A percentile compares a stretch with the other conserved stretches of the same genome.
Conservation (phyloP, 1,284 basidiomycete species). For the Coniferiporia sulphurascens region DNA sequence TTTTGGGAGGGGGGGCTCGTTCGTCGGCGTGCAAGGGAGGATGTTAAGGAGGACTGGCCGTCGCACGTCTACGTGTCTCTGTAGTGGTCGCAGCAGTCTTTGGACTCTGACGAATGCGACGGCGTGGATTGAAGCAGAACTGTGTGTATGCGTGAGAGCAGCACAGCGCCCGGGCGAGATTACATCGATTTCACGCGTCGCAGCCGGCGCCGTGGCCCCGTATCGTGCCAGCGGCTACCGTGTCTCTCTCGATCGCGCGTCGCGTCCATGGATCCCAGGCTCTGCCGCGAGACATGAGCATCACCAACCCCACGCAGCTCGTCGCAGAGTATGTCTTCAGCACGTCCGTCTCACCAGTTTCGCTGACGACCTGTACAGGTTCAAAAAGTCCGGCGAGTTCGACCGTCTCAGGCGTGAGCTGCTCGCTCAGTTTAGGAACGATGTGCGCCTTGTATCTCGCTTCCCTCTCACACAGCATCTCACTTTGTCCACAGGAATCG, state of each 20-base stretch:
- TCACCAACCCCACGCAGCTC: constrained; percentile 51
- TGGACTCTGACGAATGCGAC: background rate
- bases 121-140: background rate
- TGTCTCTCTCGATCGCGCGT: background rate
- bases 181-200: background rate
- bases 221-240: background rate
- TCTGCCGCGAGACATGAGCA: constrained; percentile 28
- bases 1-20: background rate
- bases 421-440: constrained; percentile 55
- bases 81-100: background rate
- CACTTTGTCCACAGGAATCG: constrained; percentile 38
- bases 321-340: constrained; percentile 49
- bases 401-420: constrained; percentile 66
- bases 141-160: constrained; percentile 2
- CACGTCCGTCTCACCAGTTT: background rate
- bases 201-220: too few species aligned
- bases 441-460: constrained; percentile 39
- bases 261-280: background rate
- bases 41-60: background rate
- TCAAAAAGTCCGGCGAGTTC: constrained; percentile 77
- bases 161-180: background rate
- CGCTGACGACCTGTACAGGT: constrained; percentile 36
- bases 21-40: background rate
- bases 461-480: constrained; percentile 4
- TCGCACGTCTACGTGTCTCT: constrained; percentile 12